Evolutionary conservation across 2,329 filamentous ascomycete genomes (phyloP), one percentile per base, ranked within the genome.

Genomic region (Rutstroemia sp.): DNA sequence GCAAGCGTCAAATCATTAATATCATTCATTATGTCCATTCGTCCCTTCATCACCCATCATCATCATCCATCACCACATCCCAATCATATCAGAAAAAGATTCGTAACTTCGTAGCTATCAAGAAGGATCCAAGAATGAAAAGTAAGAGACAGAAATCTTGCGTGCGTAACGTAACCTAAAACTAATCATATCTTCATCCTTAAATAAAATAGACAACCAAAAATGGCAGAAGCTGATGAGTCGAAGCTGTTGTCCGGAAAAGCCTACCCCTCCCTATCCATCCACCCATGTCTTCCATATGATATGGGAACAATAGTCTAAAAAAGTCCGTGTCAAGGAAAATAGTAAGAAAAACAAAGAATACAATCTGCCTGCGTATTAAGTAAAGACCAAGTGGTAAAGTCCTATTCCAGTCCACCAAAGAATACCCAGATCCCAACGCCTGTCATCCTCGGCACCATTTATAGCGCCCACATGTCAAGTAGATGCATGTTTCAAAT

Each of bases 261-360:
- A 34, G 30, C 30, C 30, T 34, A 34, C 30, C 30, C 16, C 19
- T 42, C n/a, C 25, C 25, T 18, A 41, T 30, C 23, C 7, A 47
- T 47, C 16, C 45, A 47, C 12, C 14, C 45, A 19, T 47, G 14
- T 54, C 27, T 46, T 39, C n/a, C 39, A 19, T 42, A 34, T 42
- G 39, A 42, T 19, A 41, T 41, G 23, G 27, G 30, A 49, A 30
- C 42, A 39, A 54, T n/a, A 54, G 34, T 54, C 52, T 54, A 54
- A 39, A 39, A n/a, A 5, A 7, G 5, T 7, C 18, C 5, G 25
- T 27, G 25, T 27, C 25, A 34, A 12, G 10, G 30, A 34, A 34
- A 34, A 34, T 34, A 9, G 5, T 9, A 34, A 12, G 12, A 34
- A 34, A 34, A 34, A 5, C 12, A 41, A 41, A 42, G 18, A 42